Percentiles rank a stretch among this genome's conserved stretches.
phyloP scores from a whole-genome alignment of 169 alveolate species.

The Miamiensis avidus region DNA sequence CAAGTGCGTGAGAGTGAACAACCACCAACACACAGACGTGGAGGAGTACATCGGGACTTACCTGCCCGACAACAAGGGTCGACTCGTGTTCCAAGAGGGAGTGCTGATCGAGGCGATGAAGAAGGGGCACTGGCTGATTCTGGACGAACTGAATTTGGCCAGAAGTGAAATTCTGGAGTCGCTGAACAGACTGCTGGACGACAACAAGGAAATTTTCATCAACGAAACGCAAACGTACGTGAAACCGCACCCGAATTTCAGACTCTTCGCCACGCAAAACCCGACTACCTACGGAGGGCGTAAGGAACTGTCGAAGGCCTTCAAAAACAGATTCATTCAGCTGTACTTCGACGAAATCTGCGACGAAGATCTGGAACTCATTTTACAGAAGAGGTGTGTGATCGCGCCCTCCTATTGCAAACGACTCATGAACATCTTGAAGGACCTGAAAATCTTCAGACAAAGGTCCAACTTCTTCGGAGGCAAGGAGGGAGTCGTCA shows the following conservation, averaged over 20 bases:
- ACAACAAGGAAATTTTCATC: slow-evolving; percentile 96
- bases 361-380: slow-evolving; percentile 90
- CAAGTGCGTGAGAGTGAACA: slow-evolving; percentile 96
- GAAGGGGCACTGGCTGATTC: slow-evolving; percentile 98
- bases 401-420: slow-evolving; percentile 94
- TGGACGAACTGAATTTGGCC: slow-evolving; percentile 99
- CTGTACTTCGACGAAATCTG: slow-evolving; percentile 93
- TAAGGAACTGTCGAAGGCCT: slow-evolving; percentile 97
- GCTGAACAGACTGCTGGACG: slow-evolving; percentile 98
- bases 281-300: slow-evolving; percentile 99
- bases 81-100: slow-evolving; percentile 97
- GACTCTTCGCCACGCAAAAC: slow-evolving; percentile 99
- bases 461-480: slow-evolving; percentile 77
- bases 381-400: slow-evolving; percentile 93
- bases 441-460: slow-evolving; percentile 89
- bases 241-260: slow-evolving; percentile 97
- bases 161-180: slow-evolving; percentile 98
- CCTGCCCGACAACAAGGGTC: slow-evolving; percentile 91
- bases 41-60: slow-evolving; percentile 99
- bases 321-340: slow-evolving; percentile 97
- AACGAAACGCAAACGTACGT: slow-evolving; percentile 96
- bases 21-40: slow-evolving; percentile 98
- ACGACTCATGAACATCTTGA: slow-evolving; percentile 92
- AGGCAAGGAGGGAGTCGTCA: slow-evolving; percentile 91
- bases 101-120: slow-evolving; percentile 96